Evolutionary conservation across 192 early-diverging fungal species (phyloP).

Genomic region (Neocallimastix lanati): DNA sequence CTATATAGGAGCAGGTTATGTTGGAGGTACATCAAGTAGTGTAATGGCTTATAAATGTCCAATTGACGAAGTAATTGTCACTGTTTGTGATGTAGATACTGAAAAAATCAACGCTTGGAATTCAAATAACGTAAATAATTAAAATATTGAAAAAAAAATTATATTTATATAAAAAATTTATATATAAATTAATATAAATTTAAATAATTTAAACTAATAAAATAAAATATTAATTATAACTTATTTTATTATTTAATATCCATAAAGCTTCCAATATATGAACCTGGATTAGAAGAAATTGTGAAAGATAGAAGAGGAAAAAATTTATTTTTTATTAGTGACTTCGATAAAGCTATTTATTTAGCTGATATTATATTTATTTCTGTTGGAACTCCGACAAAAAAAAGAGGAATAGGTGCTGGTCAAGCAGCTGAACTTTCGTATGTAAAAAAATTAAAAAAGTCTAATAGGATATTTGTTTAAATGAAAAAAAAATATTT

Average conservation of each 20-base stretch:
- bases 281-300: conserved; percentile 75
- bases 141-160: too few relatives aligned
- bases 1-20: neutral
- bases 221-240: too few relatives aligned
- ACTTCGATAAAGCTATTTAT: conserved; percentile 56
- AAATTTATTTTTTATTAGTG: conserved; percentile 77
- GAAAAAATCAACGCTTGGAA: conserved; percentile 80
- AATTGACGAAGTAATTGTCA: conserved; percentile 21
- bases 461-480: too few relatives aligned
- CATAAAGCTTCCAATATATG: conserved; percentile 68
- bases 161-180: too few relatives aligned
- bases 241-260: neutral
- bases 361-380: conserved; percentile 79
- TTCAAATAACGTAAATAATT: conserved; percentile 19
- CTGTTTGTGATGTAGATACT: conserved; percentile 71
- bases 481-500: too few relatives aligned
- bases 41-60: neutral
- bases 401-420: conserved; percentile 54
- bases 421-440: conserved; percentile 69
- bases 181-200: too few relatives aligned
- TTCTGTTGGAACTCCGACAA: conserved; percentile 82
- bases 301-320: conserved; percentile 49
- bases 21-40: neutral
- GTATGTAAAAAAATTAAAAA: too few relatives aligned
- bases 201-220: too few relatives aligned